Evolutionary conservation across 2,329 filamentous ascomycete genomes (phyloP), one percentile per base, ranked within the genome.

Genomic region (Stagonosporopsis cucurbitacearum): DNA sequence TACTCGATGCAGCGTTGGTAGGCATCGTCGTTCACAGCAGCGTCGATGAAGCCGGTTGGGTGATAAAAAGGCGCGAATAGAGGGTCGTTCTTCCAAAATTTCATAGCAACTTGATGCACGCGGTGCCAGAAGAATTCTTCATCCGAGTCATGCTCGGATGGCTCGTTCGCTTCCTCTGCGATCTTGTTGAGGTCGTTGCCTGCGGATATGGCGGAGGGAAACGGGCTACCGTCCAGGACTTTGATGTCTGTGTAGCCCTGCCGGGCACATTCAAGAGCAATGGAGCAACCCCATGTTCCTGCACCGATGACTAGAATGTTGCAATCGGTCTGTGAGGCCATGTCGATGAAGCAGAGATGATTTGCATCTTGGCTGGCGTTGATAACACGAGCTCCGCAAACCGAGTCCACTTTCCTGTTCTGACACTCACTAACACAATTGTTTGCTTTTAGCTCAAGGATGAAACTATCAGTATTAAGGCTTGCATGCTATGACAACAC

Each of bases 181-280:
- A 81, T 81, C 50, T 81, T 81, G 59, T 81, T 81, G 43, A 81
- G 70, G 58, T 81, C 80, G 58, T 81, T 80, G 15, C 79, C 79
- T 5, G 79, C 79, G 12, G 79, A 75, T 46, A 79, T 79, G 9
- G 73, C 64, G 4, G 78, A 81, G 3, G 80, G 79, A 11, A 80
- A 73, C 0, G 68, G 64, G 50, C 77, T 71, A 0, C 74, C 72
- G 57, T 82, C 80, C 6, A 83, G 68, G 2, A 82, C 76, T 4
- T 69, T 80, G 56, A 83, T 73, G 54, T 76, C 70, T 22, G 71
- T 71, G 60, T 81, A 79, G 37, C 80, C 80, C 54, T 78, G 73
- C 25, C 79, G 74, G 39, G 79, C 79, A 9, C 83, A 71, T 57
- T 82, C 75, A 17, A 81, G 73, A 5, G 81, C 80, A 5, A 80